A percentile compares a stretch with the other conserved stretches of the same genome.
Evolutionary conservation across 2,329 filamentous ascomycete genomes (phyloP).

Genomic region (Fusarium sp.): DNA sequence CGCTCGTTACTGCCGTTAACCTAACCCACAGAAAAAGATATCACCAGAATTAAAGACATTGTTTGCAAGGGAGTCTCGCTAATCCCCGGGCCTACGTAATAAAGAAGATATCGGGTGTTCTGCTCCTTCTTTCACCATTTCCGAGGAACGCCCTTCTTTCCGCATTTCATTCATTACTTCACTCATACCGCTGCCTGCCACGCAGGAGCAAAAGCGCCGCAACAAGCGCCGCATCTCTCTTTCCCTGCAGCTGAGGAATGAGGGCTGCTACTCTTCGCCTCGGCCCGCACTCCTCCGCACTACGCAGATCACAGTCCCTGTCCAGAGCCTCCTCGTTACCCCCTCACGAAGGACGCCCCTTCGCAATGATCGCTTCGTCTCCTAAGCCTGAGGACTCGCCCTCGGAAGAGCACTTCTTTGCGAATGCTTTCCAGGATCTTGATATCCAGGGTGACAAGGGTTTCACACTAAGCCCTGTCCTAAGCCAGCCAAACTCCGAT

Average conservation of each 20-base stretch:
- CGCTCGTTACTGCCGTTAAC: constrained; percentile 43
- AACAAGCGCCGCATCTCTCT: constrained; percentile 9
- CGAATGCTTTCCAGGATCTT: constrained; percentile 31
- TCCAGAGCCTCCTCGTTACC: constrained; percentile 24
- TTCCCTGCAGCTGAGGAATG: constrained; percentile 37
- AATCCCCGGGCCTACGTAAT: constrained; percentile 1
- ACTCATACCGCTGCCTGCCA: constrained; percentile 16
- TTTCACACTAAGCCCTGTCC: constrained; percentile 4
- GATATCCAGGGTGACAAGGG: constrained; percentile 27
- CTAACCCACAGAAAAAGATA: constrained; percentile 38
- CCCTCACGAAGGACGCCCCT: constrained; percentile 17
- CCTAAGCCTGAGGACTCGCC: constrained; percentile 12
- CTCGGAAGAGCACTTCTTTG: constrained; percentile 26
- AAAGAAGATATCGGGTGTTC: neutral
- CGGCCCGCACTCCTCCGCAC: constrained; percentile 35
- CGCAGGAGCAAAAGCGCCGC: neutral
- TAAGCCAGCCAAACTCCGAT: constrained; percentile 23
- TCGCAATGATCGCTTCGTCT: constrained; percentile 36
- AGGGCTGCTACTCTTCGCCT: constrained; percentile 43
- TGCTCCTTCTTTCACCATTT: neutral
- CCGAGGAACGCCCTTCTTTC: neutral
- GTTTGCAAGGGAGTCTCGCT: constrained; percentile 9
- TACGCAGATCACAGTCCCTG: constrained; percentile 35
- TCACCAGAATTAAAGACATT: constrained; percentile 21
- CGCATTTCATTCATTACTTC: neutral